These are phyloP conservation scores for Hortiboletus flavorubellus DNA, from an alignment of 768 basidiomycete species.

Conservation along the genomic window DNA sequence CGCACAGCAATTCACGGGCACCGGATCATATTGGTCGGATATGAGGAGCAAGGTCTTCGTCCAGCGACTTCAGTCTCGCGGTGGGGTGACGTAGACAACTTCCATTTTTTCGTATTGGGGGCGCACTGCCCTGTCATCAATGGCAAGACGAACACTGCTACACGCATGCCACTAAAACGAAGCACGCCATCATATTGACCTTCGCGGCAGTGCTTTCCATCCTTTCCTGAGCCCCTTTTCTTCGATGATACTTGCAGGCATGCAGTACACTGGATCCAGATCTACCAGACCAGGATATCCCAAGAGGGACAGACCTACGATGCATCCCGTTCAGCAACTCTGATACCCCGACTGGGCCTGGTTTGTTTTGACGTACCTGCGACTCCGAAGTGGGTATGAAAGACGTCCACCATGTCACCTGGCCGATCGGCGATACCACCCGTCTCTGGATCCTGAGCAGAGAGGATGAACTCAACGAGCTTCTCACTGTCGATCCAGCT, in stretches of 20 bases:
- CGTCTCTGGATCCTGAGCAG: slow-evolving; percentile 82
- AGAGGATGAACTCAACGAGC: slow-evolving; percentile 77
- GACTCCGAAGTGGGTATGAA: slow-evolving; percentile 91
- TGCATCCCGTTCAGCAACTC: background rate
- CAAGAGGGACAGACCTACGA: slow-evolving; percentile 72
- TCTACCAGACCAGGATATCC: slow-evolving; percentile 83
- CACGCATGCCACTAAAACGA: background rate
- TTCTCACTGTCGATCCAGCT: slow-evolving; percentile 86
- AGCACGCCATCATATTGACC: slow-evolving; percentile 13
- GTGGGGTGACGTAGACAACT: slow-evolving; percentile 5
- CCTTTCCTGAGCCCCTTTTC: slow-evolving; percentile 61
- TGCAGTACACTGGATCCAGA: slow-evolving; percentile 94
- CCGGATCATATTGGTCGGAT: slow-evolving; percentile 1
- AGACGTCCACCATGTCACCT: slow-evolving; percentile 95
- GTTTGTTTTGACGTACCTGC: slow-evolving; percentile 50
- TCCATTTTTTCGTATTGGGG: slow-evolving; percentile 15
- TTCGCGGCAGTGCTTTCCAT: slow-evolving; percentile 32
- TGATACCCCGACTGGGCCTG: background rate
- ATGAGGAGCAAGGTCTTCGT: background rate
- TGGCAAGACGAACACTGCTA: background rate
- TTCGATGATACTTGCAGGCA: slow-evolving; percentile 80
- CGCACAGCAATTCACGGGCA: slow-evolving; percentile 11
- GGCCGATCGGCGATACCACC: slow-evolving; percentile 95
- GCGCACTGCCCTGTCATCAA: slow-evolving; percentile 7
- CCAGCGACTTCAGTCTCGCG: background rate